Percentiles rank a stretch among this genome's conserved stretches.
Evolutionary conservation across 257 asterid genomes (phyloP).

Genomic region (Nicotiana tabacum): DNA sequence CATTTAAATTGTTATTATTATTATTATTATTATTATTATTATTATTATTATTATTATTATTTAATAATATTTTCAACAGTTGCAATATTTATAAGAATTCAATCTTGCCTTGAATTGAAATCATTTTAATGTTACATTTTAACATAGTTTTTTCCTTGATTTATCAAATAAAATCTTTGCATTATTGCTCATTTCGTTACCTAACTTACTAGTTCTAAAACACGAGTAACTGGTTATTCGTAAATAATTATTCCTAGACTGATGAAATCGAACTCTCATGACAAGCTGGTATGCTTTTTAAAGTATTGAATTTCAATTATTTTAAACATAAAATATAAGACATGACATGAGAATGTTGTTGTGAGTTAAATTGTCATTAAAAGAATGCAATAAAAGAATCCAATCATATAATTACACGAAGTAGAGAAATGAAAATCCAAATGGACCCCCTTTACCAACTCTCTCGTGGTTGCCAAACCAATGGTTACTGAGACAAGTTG

Average conservation of each 20-base stretch:
- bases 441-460: conserved; percentile 2
- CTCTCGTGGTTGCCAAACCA: background rate
- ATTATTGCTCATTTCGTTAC: background rate
- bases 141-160: background rate
- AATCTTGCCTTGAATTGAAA: background rate
- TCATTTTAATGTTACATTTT: background rate
- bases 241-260: background rate
- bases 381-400: background rate
- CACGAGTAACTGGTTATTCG: conserved; percentile 3
- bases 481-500: background rate
- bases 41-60: too few species aligned
- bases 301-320: background rate
- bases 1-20: background rate
- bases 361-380: background rate
- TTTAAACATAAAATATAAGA: background rate
- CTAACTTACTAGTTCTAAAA: conserved; percentile 5
- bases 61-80: background rate
- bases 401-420: conserved; percentile 1
- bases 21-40: too few species aligned
- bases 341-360: conserved; percentile 9
- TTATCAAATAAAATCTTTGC: background rate
- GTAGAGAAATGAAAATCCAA: background rate
- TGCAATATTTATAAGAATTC: background rate
- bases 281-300: background rate
- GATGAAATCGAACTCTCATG: background rate